These are phyloP conservation scores for Neurospora sp. DNA, from an alignment of 495 filamentous ascomycete species.

Conservation along the genomic window DNA sequence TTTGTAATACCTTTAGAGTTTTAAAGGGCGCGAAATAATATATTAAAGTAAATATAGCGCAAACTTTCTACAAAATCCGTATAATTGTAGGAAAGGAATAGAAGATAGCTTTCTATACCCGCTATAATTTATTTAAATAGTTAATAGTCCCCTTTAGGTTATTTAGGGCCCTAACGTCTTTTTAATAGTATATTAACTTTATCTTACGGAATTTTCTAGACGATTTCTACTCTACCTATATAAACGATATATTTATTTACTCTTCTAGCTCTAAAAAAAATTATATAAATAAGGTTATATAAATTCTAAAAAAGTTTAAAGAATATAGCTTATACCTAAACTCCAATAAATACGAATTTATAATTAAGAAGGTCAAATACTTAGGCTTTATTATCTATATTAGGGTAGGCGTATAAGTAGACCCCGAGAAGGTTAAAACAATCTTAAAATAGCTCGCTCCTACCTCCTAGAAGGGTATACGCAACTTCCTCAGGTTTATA, in stretches of 20 bases:
- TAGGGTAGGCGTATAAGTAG: fast-evolving
- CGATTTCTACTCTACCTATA: background rate
- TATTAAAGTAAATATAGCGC: no score
- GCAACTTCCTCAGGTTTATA: no score
- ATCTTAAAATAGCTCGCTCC: no score
- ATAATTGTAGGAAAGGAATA: background rate
- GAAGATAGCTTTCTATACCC: background rate
- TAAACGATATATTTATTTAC: background rate
- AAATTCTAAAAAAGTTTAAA: no score
- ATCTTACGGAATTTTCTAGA: background rate
- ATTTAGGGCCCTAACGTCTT: background rate
- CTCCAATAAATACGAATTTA: background rate
- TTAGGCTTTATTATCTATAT: no score
- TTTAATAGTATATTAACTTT: background rate
- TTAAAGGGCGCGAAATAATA: no score
- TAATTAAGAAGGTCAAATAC: no score
- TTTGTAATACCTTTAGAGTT: no score
- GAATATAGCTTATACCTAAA: fast-evolving
- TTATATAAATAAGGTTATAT: background rate
- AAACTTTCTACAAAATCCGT: no score
- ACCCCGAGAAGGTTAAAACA: no score
- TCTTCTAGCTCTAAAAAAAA: background rate
- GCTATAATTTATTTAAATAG: background rate
- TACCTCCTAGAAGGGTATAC: no score
- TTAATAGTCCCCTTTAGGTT: background rate